phyloP scores from a whole-genome alignment of 2,329 filamentous ascomycete species.

The Penicillium sp. region DNA sequence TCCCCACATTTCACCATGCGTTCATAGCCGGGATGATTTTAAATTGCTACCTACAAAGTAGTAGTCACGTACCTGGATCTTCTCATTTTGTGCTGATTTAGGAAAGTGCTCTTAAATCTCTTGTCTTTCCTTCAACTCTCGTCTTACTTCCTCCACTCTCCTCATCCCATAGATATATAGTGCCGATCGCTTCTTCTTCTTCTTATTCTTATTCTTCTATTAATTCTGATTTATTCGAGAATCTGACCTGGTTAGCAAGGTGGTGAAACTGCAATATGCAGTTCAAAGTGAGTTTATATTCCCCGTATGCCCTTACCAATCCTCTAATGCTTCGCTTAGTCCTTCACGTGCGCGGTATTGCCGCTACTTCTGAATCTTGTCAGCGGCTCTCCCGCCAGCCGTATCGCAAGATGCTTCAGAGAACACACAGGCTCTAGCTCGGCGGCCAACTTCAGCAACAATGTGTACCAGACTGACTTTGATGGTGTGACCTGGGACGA shows the following conservation, averaged over 20 bases:
- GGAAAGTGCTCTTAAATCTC: slow-evolving; percentile 2
- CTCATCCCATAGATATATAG: not conserved
- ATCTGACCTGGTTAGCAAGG: not conserved
- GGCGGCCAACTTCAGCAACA: slow-evolving; percentile 15
- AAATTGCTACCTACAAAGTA: not conserved
- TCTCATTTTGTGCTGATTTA: not conserved
- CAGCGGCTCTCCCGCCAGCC: slow-evolving; percentile 16
- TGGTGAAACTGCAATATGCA: slow-evolving; percentile 19
- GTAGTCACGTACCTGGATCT: slow-evolving; percentile 15
- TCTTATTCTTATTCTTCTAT: not conserved
- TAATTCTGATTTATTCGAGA: not conserved
- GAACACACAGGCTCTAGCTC: slow-evolving; percentile 18
- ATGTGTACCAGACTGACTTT: slow-evolving; percentile 52
- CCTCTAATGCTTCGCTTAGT: slow-evolving; percentile 8
- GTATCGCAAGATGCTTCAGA: slow-evolving; percentile 23
- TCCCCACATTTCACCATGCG: slow-evolving; percentile 17
- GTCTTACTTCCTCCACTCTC: not conserved
- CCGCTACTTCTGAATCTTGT: slow-evolving; percentile 18
- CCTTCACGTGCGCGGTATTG: slow-evolving; percentile 13
- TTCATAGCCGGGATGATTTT: slow-evolving; percentile 5
- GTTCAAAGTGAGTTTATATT: slow-evolving; percentile 16
- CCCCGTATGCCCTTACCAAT: not conserved
- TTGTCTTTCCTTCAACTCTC: not conserved
- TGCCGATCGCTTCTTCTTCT: not conserved
- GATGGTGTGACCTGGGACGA: slow-evolving; percentile 59